Conservation (phyloP, 2,329 filamentous ascomycete species). For the Cytospora paraplurivora region DNA sequence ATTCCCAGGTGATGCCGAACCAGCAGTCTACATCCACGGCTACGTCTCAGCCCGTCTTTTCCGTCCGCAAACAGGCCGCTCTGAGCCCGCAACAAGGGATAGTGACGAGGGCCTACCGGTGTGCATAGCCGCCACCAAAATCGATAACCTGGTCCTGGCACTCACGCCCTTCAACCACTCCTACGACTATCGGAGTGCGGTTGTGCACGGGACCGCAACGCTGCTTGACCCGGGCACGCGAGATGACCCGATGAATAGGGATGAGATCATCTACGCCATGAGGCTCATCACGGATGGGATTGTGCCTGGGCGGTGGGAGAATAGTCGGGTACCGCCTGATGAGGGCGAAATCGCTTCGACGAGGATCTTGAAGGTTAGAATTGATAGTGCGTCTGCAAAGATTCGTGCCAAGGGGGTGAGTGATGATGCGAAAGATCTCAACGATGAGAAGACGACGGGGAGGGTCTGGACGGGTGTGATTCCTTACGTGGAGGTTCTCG, state of each 20-base stretch:
- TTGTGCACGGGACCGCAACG: conserved; percentile 73
- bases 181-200: conserved; percentile 83
- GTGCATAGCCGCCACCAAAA: conserved; percentile 69
- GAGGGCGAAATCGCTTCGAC: conserved; percentile 75
- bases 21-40: conserved; percentile 80
- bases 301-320: conserved; percentile 67
- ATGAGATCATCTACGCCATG: conserved; percentile 79
- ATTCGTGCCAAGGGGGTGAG: conserved; percentile 64
- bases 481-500: conserved; percentile 65
- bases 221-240: conserved; percentile 53
- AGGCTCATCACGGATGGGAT: conserved; percentile 75
- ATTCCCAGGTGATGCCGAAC: conserved; percentile 63
- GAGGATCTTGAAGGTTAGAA: conserved; percentile 67
- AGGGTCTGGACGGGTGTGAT: conserved; percentile 59
- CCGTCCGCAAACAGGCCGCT: conserved; percentile 54
- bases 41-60: conserved; percentile 80
- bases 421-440: conserved; percentile 54
- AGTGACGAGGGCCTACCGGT: conserved; percentile 61
- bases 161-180: conserved; percentile 80
- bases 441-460: conserved; percentile 31
- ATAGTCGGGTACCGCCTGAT: conserved; percentile 70
- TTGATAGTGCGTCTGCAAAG: conserved; percentile 76
- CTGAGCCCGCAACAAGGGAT: conserved; percentile 12
- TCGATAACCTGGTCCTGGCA: conserved; percentile 79
- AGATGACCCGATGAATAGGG: conserved; percentile 44